A percentile compares a stretch with the other conserved stretches of the same genome.
Evolutionary conservation across 805 yeast genomes (phyloP).

Genomic region (Pichia paraexigua): DNA sequence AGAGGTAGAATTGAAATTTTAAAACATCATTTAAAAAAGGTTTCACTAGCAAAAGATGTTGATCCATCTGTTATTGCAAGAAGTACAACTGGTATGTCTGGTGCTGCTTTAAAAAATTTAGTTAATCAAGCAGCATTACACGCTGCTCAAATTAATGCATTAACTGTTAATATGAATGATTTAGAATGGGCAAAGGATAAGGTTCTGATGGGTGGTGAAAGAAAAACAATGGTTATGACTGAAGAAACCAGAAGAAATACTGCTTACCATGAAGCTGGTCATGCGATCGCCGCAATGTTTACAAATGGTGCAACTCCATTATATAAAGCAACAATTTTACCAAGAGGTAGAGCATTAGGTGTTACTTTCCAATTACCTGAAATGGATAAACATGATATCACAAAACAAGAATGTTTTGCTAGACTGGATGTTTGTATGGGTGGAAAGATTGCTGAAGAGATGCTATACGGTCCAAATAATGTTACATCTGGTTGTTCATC

Average conservation of each 20-base stretch:
- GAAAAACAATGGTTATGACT: conserved; percentile 94
- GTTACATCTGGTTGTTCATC: conserved; percentile 95
- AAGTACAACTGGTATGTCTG: conserved; percentile 97
- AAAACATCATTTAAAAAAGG: conserved; percentile 84
- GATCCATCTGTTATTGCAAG: conserved; percentile 88
- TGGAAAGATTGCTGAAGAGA: conserved; percentile 94
- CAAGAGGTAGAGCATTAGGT: conserved; percentile 95
- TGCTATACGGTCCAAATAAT: conserved; percentile 82
- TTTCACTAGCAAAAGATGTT: conserved; percentile 76
- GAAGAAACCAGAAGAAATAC: conserved; percentile 91
- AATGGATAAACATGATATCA: conserved; percentile 94
- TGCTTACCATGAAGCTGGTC: conserved; percentile 99
- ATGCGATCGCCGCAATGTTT: conserved; percentile 94
- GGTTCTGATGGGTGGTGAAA: conserved; percentile 95
- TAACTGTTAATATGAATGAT: conserved; percentile 82
- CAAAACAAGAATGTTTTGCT: conserved; percentile 83
- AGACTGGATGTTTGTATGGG: conserved; percentile 98
- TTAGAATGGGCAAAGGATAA: conserved; percentile 99
- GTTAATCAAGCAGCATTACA: conserved; percentile 98
- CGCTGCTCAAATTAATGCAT: conserved; percentile 89
- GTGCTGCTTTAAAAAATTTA: conserved; percentile 92
- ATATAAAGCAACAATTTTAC: conserved; percentile 93
- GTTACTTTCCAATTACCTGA: conserved; percentile 96
- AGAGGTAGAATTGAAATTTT: conserved; percentile 93
- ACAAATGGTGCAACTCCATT: conserved; percentile 92